Base-by-base conservation (phyloP, 2,329 filamentous ascomycete genomes). In the Xylaria sp. region DNA sequence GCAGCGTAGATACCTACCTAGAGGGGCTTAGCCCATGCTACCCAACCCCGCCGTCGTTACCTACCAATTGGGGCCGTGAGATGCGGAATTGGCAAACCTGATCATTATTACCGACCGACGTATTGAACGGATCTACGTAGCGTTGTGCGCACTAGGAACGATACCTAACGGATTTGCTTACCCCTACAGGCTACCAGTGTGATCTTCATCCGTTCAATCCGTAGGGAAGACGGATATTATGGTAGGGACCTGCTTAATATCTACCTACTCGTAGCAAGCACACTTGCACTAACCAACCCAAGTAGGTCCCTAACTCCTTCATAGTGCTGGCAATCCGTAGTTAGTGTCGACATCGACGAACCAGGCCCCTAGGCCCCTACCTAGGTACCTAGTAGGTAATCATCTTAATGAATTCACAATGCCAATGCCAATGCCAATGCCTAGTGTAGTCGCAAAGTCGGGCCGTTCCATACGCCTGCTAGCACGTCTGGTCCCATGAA, bases 381-480 rank as follows among this genome's bases (percentile, higher is more conserved):
- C 9, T 9, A 42, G 1, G 11, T 42, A 42, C 37, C 37, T 42
- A 42, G 37, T 42, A 42, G 8, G 3, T 7, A 42, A 42, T 42
- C 23, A 30, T 30, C 23, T 42, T 42, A 13, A 42, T 42, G 37
- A 42, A 42, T 42, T 13, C 11, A 42, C 37, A 42, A 9, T 30
- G 23, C 23, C 23, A 30, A 30, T 30, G 23, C 23, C 23, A 30
- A 30, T 30, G 23, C 23, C 23, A 30, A 30, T 30, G 23, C 13
- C 16, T 52, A 57, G 10, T 34, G 46, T 55, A 58, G 49, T 58
- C 48, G 52, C 52, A 58, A 54, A 63, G 44, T 64, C 68, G 67
- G 67, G 61, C 68, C 67, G 67, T 65, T 63, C 64, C 64, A 69
- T 46, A 30, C 23, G 23, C 23, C 23, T 30, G 23, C 23, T 30